Evolutionary conservation across 805 yeast species (phyloP), one percentile per base, ranked within the genome.

Genomic region (Starmerella apis): DNA sequence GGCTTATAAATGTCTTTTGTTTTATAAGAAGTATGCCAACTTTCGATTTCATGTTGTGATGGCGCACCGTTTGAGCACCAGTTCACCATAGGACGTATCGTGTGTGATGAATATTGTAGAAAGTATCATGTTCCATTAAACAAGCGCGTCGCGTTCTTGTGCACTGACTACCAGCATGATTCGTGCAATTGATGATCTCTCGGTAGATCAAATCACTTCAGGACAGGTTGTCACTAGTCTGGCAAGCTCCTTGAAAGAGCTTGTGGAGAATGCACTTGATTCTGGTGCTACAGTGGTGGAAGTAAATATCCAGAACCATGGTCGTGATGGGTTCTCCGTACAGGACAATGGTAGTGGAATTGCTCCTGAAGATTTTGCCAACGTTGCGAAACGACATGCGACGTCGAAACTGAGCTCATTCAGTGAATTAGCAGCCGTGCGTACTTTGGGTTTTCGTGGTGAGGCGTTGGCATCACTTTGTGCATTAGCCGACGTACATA

Each of bases 191-290:
- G 70, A 69, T 31, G 55, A 56, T 1, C 57, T 59, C 9, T 94
- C 88, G 57, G 73, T 87, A 6, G 85, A 83, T 56, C 71, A 74
- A 52, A 78, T 90, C 50, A 86, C 96, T 0, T 86, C 96, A 0
- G 96, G 96, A 0, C 98, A 92, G 64, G 97, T 92, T 13, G 83
- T 92, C 11, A 76, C 80, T 4, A 95, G 85, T 58, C 66, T 92
- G 38, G 71, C 77, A 0, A 78, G 90, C 0, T 83, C 85, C 0
- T 79, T 83, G 27, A 90, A 90, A 62, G 98, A 90, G 63, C 67
- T 88, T 1, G 72, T 92, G 2, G 98, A 90, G 60, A 90, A 90
- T 63, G 70, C 92, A 27, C 68, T 90, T 6, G 98, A 92, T 67
- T 92, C 96, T 0, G 65, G 72, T 20, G 75, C 92, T 9, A 71